Percentiles rank a stretch among this genome's conserved stretches.
These are phyloP conservation scores for Pseudozyma hubeiensis DNA, from an alignment of 1,284 basidiomycete genomes.

Conservation along the genomic window DNA sequence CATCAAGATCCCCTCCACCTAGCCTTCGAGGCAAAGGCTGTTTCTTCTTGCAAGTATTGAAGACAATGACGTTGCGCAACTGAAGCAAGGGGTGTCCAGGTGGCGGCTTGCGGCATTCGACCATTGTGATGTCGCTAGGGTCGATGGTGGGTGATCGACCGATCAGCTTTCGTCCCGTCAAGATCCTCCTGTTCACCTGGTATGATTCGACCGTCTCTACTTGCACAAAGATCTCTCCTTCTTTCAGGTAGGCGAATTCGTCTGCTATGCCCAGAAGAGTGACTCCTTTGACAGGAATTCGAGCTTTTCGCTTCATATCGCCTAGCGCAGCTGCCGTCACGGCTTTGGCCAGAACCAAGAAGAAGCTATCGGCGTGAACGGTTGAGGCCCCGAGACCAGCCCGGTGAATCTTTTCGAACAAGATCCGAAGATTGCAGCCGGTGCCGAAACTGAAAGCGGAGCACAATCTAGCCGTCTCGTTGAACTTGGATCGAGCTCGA, in stretches of 20 bases:
- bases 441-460: slow-evolving; percentile 33
- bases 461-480: slow-evolving; percentile 26
- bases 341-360: slow-evolving; percentile 19
- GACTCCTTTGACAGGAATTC: slow-evolving; percentile 31
- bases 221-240: slow-evolving; percentile 43
- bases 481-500: slow-evolving; percentile 20
- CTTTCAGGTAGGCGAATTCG: slow-evolving; percentile 40
- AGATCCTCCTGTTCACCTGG: slow-evolving; percentile 13
- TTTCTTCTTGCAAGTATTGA: slow-evolving; percentile 24
- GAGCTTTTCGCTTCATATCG: slow-evolving; percentile 48
- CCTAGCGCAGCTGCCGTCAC: slow-evolving; percentile 35
- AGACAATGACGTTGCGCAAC: slow-evolving; percentile 52
- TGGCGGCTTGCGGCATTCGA: slow-evolving; percentile 32
- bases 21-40: slow-evolving; percentile 40
- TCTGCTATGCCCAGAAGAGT: slow-evolving; percentile 45
- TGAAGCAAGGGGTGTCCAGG: slow-evolving; percentile 39
- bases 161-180: slow-evolving; percentile 42
- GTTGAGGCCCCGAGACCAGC: slow-evolving; percentile 15
- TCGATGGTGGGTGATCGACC: slow-evolving; percentile 47
- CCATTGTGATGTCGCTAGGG: slow-evolving; percentile 45
- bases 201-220: slow-evolving; percentile 22
- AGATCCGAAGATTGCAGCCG: slow-evolving; percentile 16
- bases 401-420: slow-evolving; percentile 32
- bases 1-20: slow-evolving; percentile 50
- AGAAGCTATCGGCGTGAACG: slow-evolving; percentile 27